Evolutionary conservation across 2,329 filamentous ascomycete species (phyloP), one percentile per base, ranked within the genome.

Genomic region (Fusarium citri): DNA sequence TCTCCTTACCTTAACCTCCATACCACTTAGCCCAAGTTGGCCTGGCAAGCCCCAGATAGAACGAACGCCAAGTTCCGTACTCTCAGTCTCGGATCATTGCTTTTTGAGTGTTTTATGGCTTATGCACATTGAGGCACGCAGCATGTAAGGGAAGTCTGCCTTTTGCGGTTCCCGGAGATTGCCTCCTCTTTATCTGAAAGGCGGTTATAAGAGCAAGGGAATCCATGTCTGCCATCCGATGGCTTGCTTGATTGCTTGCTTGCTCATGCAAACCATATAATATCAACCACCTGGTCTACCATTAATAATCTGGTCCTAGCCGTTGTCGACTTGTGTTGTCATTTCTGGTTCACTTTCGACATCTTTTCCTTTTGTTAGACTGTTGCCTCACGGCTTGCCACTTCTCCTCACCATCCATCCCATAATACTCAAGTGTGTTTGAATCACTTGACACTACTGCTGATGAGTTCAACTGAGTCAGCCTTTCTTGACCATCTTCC

Each of bases 1-100:
- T 69, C 72, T 74, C 72, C 72, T 74, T 74, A 68, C 72, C 64
- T 74, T 58, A 53, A 69, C 55, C 51, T 66, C 64, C 68, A 72
- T 72, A 69, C 64, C 68, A 66, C 72, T 65, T 71, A 60, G 48
- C 71, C 68, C 51, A 62, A 74, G 71, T 69, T 57, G 66, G 72
- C 62, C 60, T 66, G 58, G 63, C 63, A 66, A 66, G 55, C 63
- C 62, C 43, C 55, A 60, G 57, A 66, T 60, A 59, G 57, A 46
- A 51, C 62, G 46, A 47, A 40, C 55, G 61, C 68, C 60, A 64
- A 69, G 72, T 51, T 59, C 64, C 50, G 56, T 37, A 58, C 43
- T 55, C 37, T 41, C 55, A 63, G 30, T 66, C 68, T 69, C 49
- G 28, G 49, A 53, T 64, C 41, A 53, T 71, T 72, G 46, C 69